A percentile compares a stretch with the other conserved stretches of the same genome.
These are phyloP conservation scores for Leptodermis oblonga DNA, from an alignment of 257 asterid genomes.

Conservation along the genomic window DNA sequence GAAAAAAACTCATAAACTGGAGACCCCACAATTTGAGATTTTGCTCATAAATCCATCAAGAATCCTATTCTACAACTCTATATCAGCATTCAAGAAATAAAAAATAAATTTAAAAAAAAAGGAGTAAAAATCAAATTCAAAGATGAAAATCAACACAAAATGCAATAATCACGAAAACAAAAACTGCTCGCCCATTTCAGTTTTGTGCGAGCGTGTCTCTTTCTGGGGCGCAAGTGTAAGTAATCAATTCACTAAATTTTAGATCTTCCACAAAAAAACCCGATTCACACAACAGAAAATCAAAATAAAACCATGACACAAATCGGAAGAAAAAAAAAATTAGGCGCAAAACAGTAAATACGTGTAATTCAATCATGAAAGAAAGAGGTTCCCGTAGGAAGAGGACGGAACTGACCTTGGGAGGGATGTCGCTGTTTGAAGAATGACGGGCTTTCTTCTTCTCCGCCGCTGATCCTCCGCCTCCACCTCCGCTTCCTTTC, in stretches of 20 bases:
- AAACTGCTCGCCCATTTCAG: neutral
- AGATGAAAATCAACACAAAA: neutral
- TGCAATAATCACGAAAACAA: neutral
- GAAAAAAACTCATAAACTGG: neutral
- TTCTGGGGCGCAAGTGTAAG: neutral
- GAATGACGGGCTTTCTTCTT: slow-evolving; percentile 63
- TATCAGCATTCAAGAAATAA: too few relatives aligned
- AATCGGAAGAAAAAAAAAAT: slow-evolving; percentile 20
- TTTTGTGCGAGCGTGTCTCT: neutral
- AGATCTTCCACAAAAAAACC: slow-evolving; percentile 2
- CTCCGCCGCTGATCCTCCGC: slow-evolving; percentile 35
- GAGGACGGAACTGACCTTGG: slow-evolving; percentile 45
- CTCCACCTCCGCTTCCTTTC: slow-evolving; percentile 52
- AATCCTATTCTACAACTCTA: neutral
- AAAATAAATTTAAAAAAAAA: too few relatives aligned
- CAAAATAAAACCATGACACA: neutral
- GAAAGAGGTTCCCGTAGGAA: neutral
- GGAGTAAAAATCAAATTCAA: neutral
- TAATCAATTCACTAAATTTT: neutral
- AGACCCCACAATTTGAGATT: neutral
- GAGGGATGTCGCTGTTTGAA: slow-evolving; percentile 44
- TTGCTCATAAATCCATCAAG: neutral
- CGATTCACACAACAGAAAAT: neutral
- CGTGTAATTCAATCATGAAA: neutral
- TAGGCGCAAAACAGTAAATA: neutral